Evolutionary conservation across 257 asterid species (phyloP), one percentile per base, ranked within the genome.

Genomic region (Solanum pennellii): DNA sequence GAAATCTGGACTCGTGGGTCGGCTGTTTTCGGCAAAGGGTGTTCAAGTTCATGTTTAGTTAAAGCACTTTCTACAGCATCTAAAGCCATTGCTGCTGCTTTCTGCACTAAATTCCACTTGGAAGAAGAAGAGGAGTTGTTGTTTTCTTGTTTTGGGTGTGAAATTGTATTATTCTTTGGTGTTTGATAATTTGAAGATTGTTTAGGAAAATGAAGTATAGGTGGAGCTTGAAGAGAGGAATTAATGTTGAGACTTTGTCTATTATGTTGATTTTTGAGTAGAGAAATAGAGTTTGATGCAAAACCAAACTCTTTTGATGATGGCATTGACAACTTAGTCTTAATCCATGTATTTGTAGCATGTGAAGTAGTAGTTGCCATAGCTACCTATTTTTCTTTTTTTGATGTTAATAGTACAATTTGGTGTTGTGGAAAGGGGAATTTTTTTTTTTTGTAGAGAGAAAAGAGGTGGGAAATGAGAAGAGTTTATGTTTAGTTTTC

Each of bases 1-100:
- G 99, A 90, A 86, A 97, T 95, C 76, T 97, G 99, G 83, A 95
- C 94, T 2, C 87, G 15, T 5, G 99, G 99, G 89, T 97, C 99
- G 12, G 99, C 97, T 1, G 99, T 97, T 89, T 94, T 97, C 0
- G 99, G 98, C 27, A 97, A 84, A 13, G 99, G 96, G 65, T 89
- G 94, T 21, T 92, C 83, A 69, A 93, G 92, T 83, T 97, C 99
- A 42, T 90, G 94, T 14, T 90, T 89, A 4, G 94, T 97, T 25
- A 97, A 83, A 15, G 93, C 95, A 29, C 37, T 80, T 88, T 97
- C 99, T 9, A 97, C 94, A 1, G 94, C 96, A 60, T 97, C 98
- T 7, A 97, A 89, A 7, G 98, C 98, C 94, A 91, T 92, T 88
- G 99, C 93, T 1, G 98, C 98, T 5, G 94, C 96, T 62, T 91